phyloP scores from a whole-genome alignment of 208 protist species.

The Crithidia expoeki region DNA sequence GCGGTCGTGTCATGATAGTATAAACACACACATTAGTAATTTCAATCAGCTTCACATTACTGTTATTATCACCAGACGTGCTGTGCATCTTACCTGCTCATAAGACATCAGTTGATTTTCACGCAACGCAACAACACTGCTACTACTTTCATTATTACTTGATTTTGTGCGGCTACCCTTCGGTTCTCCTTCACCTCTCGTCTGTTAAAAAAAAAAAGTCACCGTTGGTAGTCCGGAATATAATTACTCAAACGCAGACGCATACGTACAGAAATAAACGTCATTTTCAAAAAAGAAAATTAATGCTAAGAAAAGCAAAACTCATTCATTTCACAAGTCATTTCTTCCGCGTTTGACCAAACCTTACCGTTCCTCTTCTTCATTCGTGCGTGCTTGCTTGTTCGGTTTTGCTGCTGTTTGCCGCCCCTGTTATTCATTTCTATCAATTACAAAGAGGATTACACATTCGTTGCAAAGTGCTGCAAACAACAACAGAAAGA shows the following conservation, averaged over 20 bases:
- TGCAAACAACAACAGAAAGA: background rate
- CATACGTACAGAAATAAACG: no score
- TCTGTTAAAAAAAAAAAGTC: background rate
- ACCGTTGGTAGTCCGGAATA: no score
- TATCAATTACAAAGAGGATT: background rate
- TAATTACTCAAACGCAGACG: no score
- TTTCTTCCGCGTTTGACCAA: background rate
- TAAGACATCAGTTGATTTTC: no score
- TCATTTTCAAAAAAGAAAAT: background rate
- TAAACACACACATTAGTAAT: constrained; percentile 1
- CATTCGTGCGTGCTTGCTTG: background rate
- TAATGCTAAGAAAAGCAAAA: background rate
- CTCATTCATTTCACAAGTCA: background rate
- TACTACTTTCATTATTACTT: no score
- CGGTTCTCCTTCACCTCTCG: no score
- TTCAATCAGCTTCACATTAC: background rate
- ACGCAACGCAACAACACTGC: no score
- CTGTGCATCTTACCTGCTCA: no score
- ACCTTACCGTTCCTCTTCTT: background rate
- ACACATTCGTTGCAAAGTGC: background rate
- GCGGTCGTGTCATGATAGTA: background rate
- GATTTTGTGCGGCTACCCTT: no score
- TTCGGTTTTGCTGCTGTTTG: background rate
- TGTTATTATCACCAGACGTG: no score
- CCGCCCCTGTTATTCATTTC: no score